A percentile compares a stretch with the other conserved stretches of the same genome.
These are phyloP conservation scores for Heliamphora exappendiculata DNA, from an alignment of 148 eudicot species.

Conservation along the genomic window DNA sequence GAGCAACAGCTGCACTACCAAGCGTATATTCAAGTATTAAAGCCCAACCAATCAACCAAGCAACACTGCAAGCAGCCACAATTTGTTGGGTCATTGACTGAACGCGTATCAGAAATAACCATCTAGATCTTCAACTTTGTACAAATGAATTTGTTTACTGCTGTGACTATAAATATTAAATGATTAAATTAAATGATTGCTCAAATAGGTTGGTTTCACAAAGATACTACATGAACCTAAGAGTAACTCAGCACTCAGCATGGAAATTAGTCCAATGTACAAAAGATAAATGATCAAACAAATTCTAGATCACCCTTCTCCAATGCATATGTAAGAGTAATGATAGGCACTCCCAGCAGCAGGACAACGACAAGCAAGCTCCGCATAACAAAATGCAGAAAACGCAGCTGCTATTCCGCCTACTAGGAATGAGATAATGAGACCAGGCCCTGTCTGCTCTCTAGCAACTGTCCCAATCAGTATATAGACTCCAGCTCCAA, in stretches of 20 bases:
- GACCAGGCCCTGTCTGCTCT: constrained; percentile 60
- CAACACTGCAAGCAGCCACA: constrained; percentile 31
- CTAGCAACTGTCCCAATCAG: constrained; percentile 67
- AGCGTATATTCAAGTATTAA: constrained; percentile 59
- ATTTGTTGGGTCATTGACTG: neutral
- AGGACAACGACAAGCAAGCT: constrained; percentile 64
- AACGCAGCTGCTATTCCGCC: constrained; percentile 67
- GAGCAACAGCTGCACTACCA: constrained; percentile 65
- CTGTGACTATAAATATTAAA: too few relatives aligned
- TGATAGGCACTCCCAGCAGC: constrained; percentile 80
- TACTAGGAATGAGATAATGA: constrained; percentile 44
- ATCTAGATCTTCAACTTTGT: neutral
- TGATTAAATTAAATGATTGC: too few relatives aligned
- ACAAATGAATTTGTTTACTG: neutral
- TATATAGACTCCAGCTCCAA: constrained; percentile 75
- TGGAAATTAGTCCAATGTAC: neutral
- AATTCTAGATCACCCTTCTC: constrained; percentile 48
- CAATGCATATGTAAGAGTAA: constrained; percentile 59
- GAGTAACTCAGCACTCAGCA: neutral
- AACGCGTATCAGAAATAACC: neutral
- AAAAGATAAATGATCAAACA: neutral
- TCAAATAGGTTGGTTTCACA: neutral
- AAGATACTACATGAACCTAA: neutral
- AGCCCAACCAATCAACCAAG: constrained; percentile 67
- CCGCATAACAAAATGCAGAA: constrained; percentile 66